Evolutionary conservation across 2,329 filamentous ascomycete genomes (phyloP).

Genomic region (Knufia fluminis): DNA sequence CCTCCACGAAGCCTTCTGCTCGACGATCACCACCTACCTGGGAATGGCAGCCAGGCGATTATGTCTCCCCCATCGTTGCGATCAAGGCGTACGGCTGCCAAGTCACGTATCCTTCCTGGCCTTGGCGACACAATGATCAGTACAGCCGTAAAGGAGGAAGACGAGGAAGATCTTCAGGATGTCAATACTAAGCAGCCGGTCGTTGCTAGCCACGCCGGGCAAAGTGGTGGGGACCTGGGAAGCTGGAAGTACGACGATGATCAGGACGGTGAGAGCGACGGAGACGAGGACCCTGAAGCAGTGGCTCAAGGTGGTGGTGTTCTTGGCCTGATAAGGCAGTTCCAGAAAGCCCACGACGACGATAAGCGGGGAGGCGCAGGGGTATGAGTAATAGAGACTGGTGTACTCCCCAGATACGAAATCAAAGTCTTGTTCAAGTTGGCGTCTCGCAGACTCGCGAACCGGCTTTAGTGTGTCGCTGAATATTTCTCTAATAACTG

Average conservation of each 20-base stretch:
- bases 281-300: conserved; percentile 39
- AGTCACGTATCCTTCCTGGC: conserved; percentile 26
- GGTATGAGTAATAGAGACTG: background rate
- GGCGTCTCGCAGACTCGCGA: too few species aligned
- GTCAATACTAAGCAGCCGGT: background rate
- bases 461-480: too few species aligned
- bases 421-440: too few species aligned
- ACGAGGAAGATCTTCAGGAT: conserved; percentile 8
- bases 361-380: conserved; percentile 11
- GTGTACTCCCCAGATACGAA: background rate
- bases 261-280: conserved; percentile 36
- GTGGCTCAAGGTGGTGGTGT: conserved; percentile 45
- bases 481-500: too few species aligned
- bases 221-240: conserved; percentile 7
- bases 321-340: conserved; percentile 57
- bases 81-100: conserved; percentile 34
- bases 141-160: conserved; percentile 35
- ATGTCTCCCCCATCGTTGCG: conserved; percentile 16
- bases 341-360: conserved; percentile 52
- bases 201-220: background rate
- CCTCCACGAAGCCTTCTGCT: conserved; percentile 37
- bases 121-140: conserved; percentile 23
- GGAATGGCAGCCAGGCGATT: conserved; percentile 30
- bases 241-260: conserved; percentile 34
- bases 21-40: conserved; percentile 39